A percentile compares a stretch with the other conserved stretches of the same genome.
phyloP scores from a whole-genome alignment of 2,329 filamentous ascomycete species.

The Falciphora oryzae region DNA sequence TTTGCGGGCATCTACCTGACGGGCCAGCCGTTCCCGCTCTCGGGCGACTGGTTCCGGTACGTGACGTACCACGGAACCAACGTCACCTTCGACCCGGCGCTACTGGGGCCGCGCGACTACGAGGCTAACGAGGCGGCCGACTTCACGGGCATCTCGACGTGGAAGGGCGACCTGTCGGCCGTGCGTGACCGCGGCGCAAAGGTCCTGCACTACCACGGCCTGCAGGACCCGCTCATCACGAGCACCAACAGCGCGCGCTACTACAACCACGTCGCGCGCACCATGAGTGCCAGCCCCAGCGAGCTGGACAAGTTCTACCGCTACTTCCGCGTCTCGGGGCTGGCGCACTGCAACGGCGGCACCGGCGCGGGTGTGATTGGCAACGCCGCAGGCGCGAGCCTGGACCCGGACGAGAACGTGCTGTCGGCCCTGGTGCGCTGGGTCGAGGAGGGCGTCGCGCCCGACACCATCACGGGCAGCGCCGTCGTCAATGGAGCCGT shows the following conservation, averaged over 20 bases:
- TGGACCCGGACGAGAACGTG: conserved; percentile 34
- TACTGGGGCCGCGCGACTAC: conserved; percentile 23
- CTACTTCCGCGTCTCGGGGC: conserved; percentile 48
- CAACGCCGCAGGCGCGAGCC: conserved; percentile 16
- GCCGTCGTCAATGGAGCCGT: neutral
- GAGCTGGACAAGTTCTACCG: conserved; percentile 44
- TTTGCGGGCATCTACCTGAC: conserved; percentile 28
- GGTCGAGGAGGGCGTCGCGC: conserved; percentile 38
- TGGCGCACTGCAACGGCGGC: conserved; percentile 45
- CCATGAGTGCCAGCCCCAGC: conserved; percentile 18
- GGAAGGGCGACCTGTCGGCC: conserved; percentile 31
- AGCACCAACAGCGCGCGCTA: conserved; percentile 27
- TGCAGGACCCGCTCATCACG: conserved; percentile 35
- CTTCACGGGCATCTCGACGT: conserved; percentile 18
- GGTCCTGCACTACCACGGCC: conserved; percentile 41
- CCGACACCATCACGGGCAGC: conserved; percentile 25
- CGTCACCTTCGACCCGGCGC: conserved; percentile 30
- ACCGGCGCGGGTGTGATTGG: conserved; percentile 30
- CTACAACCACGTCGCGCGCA: conserved; percentile 24
- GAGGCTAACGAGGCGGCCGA: conserved; percentile 25
- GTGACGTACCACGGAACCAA: conserved; percentile 38
- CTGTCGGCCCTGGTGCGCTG: conserved; percentile 40
- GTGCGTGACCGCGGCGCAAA: conserved; percentile 36
- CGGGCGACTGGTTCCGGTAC: conserved; percentile 42
- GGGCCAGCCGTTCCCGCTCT: conserved; percentile 35